phyloP scores from a whole-genome alignment of 352 stramenopile species.

The Elongisporangium undulatum region DNA sequence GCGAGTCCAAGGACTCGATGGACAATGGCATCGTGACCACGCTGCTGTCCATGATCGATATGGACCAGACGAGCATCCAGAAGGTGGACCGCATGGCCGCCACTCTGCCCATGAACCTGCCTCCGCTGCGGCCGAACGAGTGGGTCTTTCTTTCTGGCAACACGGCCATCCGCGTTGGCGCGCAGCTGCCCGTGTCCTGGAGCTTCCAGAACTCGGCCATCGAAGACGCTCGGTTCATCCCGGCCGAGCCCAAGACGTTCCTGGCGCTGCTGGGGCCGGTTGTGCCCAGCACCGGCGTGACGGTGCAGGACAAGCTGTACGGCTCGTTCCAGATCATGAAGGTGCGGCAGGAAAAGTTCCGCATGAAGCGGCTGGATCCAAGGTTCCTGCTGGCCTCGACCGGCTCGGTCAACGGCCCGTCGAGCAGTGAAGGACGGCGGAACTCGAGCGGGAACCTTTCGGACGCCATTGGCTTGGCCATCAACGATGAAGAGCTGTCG shows the following conservation, averaged over 20 bases:
- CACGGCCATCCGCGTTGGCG: constrained; percentile 31
- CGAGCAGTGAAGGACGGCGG: constrained; percentile 1
- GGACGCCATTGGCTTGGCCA: constrained; percentile 32
- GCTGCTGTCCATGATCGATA: constrained; percentile 76
- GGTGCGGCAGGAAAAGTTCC: constrained; percentile 55
- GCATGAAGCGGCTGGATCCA: constrained; percentile 52
- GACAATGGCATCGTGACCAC: constrained; percentile 63
- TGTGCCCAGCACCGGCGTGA: constrained; percentile 35
- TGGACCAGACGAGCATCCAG: constrained; percentile 61
- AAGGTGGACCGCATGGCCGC: constrained; percentile 60
- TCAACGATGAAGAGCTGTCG: constrained; percentile 20
- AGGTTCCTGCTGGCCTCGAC: constrained; percentile 30
- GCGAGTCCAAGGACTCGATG: constrained; percentile 47
- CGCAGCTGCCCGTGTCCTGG: constrained; percentile 59
- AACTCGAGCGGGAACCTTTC: constrained; percentile 11
- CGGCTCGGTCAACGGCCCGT: constrained; percentile 15
- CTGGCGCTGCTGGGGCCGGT: constrained; percentile 33
- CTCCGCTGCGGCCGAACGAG: constrained; percentile 32
- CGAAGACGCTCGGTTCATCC: constrained; percentile 67
- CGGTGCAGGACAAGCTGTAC: constrained; percentile 71
- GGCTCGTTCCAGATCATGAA: constrained; percentile 63
- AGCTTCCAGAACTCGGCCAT: constrained; percentile 63
- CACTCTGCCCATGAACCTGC: constrained; percentile 38
- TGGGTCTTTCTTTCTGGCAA: constrained; percentile 53
- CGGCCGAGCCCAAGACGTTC: constrained; percentile 57